Percentiles rank a stretch among this genome's conserved stretches.
phyloP scores from a whole-genome alignment of 257 asterid genomes.

The Perilla frutescens region DNA sequence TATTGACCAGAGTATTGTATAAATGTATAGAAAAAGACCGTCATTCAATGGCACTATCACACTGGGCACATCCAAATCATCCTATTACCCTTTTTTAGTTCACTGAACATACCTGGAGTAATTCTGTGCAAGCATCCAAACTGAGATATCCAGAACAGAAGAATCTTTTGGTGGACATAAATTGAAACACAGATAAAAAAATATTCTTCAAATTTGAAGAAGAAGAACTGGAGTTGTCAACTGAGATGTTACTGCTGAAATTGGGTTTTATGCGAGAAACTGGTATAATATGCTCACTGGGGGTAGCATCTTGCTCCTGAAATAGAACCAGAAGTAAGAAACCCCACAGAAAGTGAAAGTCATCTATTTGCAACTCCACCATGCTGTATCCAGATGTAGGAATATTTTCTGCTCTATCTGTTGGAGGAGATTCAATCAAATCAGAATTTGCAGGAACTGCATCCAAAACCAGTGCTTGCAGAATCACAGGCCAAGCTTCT shows the following conservation, averaged over 20 bases:
- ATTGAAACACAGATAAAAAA: conserved; percentile 68
- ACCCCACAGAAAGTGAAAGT: conserved; percentile 88
- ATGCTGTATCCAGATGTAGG: conserved; percentile 80
- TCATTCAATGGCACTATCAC: neutral
- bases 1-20: neutral
- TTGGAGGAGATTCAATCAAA: conserved; percentile 52
- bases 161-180: conserved; percentile 69
- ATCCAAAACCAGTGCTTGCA: conserved; percentile 92
- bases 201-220: conserved; percentile 55
- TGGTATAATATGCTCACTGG: conserved; percentile 51
- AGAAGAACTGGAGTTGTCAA: conserved; percentile 55
- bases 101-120: conserved; percentile 67
- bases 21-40: conserved; percentile 24
- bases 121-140: conserved; percentile 72
- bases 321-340: conserved; percentile 75
- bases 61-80: neutral
- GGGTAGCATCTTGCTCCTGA: conserved; percentile 69
- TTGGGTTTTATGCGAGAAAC: conserved; percentile 54
- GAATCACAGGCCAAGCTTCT: conserved; percentile 97
- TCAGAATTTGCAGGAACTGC: conserved; percentile 71
- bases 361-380: conserved; percentile 78
- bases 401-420: conserved; percentile 47
- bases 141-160: conserved; percentile 73
- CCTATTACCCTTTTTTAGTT: conserved; percentile 27
- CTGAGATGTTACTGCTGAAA: conserved; percentile 53